phyloP scores from a whole-genome alignment of 2,329 filamentous ascomycete genomes.

The Zasmidium cellare region DNA sequence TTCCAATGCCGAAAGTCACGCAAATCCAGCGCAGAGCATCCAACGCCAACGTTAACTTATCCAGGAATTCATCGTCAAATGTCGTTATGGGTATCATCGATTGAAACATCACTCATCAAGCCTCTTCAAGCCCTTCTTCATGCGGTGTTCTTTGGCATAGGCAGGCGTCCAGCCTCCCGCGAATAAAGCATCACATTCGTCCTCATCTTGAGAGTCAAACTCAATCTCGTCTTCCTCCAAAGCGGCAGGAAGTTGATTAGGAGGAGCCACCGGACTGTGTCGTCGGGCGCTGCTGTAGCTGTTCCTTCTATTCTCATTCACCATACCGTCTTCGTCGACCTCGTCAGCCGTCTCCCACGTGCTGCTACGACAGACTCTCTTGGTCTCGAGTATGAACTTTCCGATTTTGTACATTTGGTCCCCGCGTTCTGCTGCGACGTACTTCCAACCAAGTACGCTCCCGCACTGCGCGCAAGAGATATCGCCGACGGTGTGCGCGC shows the following conservation, averaged over 20 bases:
- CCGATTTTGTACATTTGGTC: conserved; percentile 64
- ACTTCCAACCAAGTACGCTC: conserved; percentile 63
- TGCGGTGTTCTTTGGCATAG: conserved; percentile 50
- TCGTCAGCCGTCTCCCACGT: conserved; percentile 52
- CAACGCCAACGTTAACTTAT: neutral
- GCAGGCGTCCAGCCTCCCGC: conserved; percentile 61
- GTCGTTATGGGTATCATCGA: neutral
- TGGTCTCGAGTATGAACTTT: conserved; percentile 67
- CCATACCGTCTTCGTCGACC: conserved; percentile 23
- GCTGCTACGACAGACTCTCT: conserved; percentile 50
- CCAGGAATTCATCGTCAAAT: neutral
- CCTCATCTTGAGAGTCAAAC: conserved; percentile 66
- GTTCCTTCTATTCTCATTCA: conserved; percentile 22
- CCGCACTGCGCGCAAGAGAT: conserved; percentile 59
- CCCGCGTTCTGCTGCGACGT: conserved; percentile 62
- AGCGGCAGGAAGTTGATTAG: conserved; percentile 19
- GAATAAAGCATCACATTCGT: conserved; percentile 67
- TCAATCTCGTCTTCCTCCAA: conserved; percentile 42
- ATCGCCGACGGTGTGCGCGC: conserved; percentile 62
- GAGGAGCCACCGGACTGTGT: conserved; percentile 42
- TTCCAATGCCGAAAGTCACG: too few relatives aligned
- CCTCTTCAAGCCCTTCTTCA: conserved; percentile 30
- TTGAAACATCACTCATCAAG: conserved; percentile 3
- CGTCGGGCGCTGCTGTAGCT: conserved; percentile 51
- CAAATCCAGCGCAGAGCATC: neutral